These are phyloP conservation scores for Wickerhamiella siamensis DNA, from an alignment of 805 yeast species.

Conservation along the genomic window DNA sequence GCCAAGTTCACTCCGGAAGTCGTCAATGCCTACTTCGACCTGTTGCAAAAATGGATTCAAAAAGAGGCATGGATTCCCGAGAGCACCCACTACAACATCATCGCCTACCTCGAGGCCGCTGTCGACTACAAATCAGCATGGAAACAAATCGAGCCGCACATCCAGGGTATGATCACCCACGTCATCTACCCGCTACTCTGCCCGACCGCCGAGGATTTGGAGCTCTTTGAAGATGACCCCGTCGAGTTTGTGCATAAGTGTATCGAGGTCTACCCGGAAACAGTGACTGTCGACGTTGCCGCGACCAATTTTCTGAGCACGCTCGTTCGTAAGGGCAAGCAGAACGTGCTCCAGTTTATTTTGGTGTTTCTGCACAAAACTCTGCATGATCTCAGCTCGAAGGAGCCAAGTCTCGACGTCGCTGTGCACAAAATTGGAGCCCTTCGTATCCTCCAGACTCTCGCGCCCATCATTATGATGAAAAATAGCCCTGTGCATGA, in stretches of 20 bases:
- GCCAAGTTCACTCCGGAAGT: slow-evolving; percentile 59
- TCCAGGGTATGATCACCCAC: slow-evolving; percentile 49
- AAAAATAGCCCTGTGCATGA: slow-evolving; percentile 41
- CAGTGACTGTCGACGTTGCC: slow-evolving; percentile 58
- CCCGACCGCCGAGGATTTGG: slow-evolving; percentile 52
- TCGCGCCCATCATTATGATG: slow-evolving; percentile 40
- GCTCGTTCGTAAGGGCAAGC: slow-evolving; percentile 50
- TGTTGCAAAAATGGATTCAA: slow-evolving; percentile 61
- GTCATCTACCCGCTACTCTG: slow-evolving; percentile 65
- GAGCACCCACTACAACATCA: slow-evolving; percentile 47
- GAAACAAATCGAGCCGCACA: slow-evolving; percentile 46
- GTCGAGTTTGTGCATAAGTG: slow-evolving; percentile 69
- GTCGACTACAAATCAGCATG: slow-evolving; percentile 49
- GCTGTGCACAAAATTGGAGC: slow-evolving; percentile 29
- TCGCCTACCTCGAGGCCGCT: slow-evolving; percentile 49
- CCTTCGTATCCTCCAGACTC: slow-evolving; percentile 60
- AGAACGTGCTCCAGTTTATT: slow-evolving; percentile 6
- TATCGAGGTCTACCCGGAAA: slow-evolving; percentile 48
- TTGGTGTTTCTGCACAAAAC: slow-evolving; percentile 14
- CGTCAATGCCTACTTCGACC: slow-evolving; percentile 44
- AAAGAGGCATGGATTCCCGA: slow-evolving; percentile 55
- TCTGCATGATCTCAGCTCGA: slow-evolving; percentile 8
- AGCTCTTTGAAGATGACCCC: slow-evolving; percentile 73
- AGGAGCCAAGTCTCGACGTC: slow-evolving; percentile 30
- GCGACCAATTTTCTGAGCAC: slow-evolving; percentile 61